Evolutionary conservation across 495 filamentous ascomycete species (phyloP).

Genomic region (Bacidia gigantensis): DNA sequence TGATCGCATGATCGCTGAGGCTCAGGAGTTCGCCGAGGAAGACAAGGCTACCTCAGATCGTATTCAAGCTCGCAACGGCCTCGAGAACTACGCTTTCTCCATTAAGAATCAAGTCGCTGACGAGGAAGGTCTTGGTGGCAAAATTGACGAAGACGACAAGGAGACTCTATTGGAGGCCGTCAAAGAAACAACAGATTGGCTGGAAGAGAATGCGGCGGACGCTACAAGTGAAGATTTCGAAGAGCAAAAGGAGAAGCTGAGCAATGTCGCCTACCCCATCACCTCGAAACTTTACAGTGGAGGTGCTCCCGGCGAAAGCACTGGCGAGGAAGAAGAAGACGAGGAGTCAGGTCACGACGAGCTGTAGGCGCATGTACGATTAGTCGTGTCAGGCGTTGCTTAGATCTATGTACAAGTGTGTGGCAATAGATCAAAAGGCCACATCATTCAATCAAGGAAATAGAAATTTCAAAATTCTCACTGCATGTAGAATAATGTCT

Average conservation of each 20-base stretch:
- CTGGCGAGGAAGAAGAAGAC: conserved; percentile 39
- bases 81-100: conserved; percentile 94
- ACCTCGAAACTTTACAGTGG: conserved; percentile 90
- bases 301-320: conserved; percentile 36
- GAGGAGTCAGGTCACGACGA: conserved; percentile 74
- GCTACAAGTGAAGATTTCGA: conserved; percentile 90
- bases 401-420: conserved; percentile 4
- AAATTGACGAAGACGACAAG: conserved; percentile 99
- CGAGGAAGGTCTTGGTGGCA: conserved; percentile 89
- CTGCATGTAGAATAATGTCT: neutral
- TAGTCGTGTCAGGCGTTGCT: neutral
- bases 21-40: conserved; percentile 96
- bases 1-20: conserved; percentile 93
- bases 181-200: conserved; percentile 95
- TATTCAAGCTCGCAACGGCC: conserved; percentile 87
- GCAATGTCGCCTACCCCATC: conserved; percentile 92
- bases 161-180: conserved; percentile 90
- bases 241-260: conserved; percentile 99
- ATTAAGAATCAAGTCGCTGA: conserved; percentile 99
- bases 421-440: neutral
- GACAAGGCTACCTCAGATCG: conserved; percentile 93
- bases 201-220: conserved; percentile 85
- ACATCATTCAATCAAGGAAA: neutral
- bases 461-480: neutral
- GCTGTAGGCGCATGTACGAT: conserved; percentile 42